Conservation (phyloP, 2,329 filamentous ascomycete genomes). For the Albophoma yamanashiensis region DNA sequence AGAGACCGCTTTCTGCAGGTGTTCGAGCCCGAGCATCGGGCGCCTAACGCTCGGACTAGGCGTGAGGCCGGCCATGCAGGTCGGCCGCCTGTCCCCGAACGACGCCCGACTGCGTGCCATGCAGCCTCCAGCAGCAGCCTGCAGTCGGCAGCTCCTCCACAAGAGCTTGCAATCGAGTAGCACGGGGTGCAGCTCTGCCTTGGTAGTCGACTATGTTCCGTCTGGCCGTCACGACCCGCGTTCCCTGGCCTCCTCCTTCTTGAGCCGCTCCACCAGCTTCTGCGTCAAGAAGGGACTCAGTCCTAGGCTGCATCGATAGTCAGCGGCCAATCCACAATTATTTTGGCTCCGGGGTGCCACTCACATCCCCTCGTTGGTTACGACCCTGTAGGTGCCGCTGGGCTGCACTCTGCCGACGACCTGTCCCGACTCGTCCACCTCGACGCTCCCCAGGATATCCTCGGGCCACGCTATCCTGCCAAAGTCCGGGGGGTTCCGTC, state of each 20-base stretch:
- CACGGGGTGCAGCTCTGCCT: background rate
- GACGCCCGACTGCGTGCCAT: background rate
- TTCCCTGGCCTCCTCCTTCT: constrained; percentile 35
- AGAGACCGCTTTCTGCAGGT: background rate
- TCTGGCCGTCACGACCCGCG: constrained; percentile 18
- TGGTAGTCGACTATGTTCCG: too few relatives aligned
- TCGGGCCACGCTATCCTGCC: constrained; percentile 60
- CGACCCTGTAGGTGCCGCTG: constrained; percentile 52
- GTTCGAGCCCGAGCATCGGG: background rate
- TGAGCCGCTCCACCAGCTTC: constrained; percentile 42
- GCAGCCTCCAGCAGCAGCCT: background rate
- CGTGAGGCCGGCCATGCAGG: background rate
- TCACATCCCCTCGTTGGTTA: constrained; percentile 59
- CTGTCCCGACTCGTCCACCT: constrained; percentile 46
- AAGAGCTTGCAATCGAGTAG: background rate
- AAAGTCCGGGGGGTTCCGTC: constrained; percentile 54
- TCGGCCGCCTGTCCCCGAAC: background rate
- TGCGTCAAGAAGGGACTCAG: constrained; percentile 34
- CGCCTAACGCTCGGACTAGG: background rate
- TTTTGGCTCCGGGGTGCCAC: constrained; percentile 17
- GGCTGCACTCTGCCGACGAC: constrained; percentile 48
- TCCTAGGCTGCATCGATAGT: constrained; percentile 13
- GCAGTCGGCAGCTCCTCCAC: background rate
- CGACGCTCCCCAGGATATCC: constrained; percentile 58
- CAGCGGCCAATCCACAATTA: constrained; percentile 10